Evolutionary conservation across 306 rosid species (phyloP).

Genomic region (Lagenaria siceraria): DNA sequence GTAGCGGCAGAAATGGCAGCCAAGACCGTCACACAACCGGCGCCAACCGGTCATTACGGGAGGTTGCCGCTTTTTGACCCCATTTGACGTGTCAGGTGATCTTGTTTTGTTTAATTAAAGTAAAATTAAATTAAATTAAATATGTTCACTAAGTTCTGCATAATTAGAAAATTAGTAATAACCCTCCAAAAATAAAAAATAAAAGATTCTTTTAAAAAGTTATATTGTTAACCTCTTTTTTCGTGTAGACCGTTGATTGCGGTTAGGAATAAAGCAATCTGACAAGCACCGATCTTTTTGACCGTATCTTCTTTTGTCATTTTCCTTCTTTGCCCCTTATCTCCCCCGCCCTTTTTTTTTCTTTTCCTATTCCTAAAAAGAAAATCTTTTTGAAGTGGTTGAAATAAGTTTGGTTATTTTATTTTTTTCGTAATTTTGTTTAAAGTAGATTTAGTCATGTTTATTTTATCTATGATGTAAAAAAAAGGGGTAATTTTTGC

Average conservation of each 20-base stretch:
- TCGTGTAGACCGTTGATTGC: slow-evolving; percentile 96
- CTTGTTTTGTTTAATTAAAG: not conserved
- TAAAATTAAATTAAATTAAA: not conserved
- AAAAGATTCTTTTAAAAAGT: no score
- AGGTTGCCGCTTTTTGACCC: slow-evolving; percentile 41
- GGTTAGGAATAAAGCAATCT: slow-evolving; percentile 84
- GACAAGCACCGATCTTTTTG: slow-evolving; percentile 41
- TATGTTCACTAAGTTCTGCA: not conserved
- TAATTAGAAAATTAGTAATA: not conserved
- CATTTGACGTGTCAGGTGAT: slow-evolving; percentile 22
- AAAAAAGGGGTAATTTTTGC: no score
- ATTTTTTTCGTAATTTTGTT: no score
- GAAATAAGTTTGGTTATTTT: no score
- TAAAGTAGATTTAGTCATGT: no score
- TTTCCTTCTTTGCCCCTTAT: not conserved
- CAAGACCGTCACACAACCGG: slow-evolving; percentile 46
- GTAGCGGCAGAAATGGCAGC: slow-evolving; percentile 15
- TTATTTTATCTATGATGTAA: no score
- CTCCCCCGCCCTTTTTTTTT: not conserved
- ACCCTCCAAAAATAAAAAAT: not conserved
- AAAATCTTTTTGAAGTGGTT: no score
- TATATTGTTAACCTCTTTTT: slow-evolving; percentile 11
- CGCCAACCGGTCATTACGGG: slow-evolving; percentile 34
- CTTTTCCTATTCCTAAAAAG: no score
- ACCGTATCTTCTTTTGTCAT: slow-evolving; percentile 28